Conservation (phyloP, 106 monocot species). For the Dactylorhiza incarnata region DNA sequence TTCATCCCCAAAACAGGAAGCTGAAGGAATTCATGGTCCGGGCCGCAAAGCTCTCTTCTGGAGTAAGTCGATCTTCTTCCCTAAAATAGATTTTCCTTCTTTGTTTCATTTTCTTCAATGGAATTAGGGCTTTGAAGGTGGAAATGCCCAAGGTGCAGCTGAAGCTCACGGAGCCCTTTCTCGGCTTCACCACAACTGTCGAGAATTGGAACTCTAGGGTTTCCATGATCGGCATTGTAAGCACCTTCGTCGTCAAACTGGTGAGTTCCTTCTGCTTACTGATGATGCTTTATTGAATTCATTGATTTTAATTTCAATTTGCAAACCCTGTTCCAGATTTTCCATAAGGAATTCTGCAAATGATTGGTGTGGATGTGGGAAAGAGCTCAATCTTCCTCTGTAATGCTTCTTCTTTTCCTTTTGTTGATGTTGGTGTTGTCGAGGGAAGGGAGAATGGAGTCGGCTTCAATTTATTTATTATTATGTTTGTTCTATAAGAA, state of each 20-base stretch:
- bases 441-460: no score
- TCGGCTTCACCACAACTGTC: slow-evolving; percentile 82
- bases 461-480: no score
- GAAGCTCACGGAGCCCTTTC: slow-evolving; percentile 62
- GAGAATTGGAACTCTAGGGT: slow-evolving; percentile 96
- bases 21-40: slow-evolving; percentile 23
- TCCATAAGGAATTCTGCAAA: slow-evolving; percentile 66
- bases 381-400: slow-evolving; percentile 82
- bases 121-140: slow-evolving; percentile 27
- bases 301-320: neutral
- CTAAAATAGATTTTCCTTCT: neutral
- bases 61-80: slow-evolving; percentile 25
- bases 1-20: neutral
- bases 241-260: slow-evolving; percentile 83
- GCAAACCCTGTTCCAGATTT: slow-evolving; percentile 31
- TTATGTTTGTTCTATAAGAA: no score
- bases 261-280: slow-evolving; percentile 18
- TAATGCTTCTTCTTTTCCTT: neutral
- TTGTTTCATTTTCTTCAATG: neutral
- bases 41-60: slow-evolving; percentile 78
- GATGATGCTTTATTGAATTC: neutral
- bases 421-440: no score
- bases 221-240: slow-evolving; percentile 87
- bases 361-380: slow-evolving; percentile 92
- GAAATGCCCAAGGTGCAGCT: slow-evolving; percentile 67